phyloP scores from a whole-genome alignment of 163 green algal genomes.

The Chlorella variabilis region DNA sequence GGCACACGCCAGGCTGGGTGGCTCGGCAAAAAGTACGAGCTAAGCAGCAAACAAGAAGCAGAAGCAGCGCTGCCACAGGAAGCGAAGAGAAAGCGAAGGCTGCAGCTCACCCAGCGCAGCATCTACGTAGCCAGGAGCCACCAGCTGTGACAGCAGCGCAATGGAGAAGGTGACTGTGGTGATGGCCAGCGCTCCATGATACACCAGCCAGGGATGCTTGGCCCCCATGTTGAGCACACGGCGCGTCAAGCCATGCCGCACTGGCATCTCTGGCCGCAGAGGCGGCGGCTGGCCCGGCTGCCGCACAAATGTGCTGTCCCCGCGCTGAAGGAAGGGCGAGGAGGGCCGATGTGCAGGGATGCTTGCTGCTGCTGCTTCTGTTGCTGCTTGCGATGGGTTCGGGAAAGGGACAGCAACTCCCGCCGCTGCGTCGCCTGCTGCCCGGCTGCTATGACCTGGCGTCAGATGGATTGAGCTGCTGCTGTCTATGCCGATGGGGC shows the following conservation, averaged over 20 bases:
- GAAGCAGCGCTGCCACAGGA: too few species aligned
- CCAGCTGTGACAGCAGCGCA: slow-evolving; percentile 11
- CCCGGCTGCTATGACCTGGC: too few species aligned
- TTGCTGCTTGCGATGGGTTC: too few species aligned
- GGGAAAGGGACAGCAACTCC: too few species aligned
- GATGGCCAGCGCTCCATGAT: neutral
- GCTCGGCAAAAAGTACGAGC: too few species aligned
- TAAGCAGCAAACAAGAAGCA: too few species aligned
- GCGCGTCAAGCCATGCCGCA: slow-evolving; percentile 26
- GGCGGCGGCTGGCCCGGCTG: neutral
- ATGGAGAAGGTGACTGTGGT: slow-evolving; percentile 23
- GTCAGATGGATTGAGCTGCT: too few species aligned
- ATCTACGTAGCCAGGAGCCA: slow-evolving; percentile 25
- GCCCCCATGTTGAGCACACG: neutral
- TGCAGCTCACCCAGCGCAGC: slow-evolving; percentile 21
- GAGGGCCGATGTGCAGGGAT: neutral
- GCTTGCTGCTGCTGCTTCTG: too few species aligned
- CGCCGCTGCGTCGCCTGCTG: too few species aligned
- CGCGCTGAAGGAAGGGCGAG: neutral
- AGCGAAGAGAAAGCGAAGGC: too few species aligned
- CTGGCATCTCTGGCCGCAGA: slow-evolving; percentile 1
- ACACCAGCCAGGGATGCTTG: neutral
- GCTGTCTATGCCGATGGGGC: neutral
- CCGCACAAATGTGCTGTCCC: neutral
- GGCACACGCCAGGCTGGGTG: neutral